Base-by-base conservation (phyloP, 140 eudicot species). In the Flaveria floridana region DNA sequence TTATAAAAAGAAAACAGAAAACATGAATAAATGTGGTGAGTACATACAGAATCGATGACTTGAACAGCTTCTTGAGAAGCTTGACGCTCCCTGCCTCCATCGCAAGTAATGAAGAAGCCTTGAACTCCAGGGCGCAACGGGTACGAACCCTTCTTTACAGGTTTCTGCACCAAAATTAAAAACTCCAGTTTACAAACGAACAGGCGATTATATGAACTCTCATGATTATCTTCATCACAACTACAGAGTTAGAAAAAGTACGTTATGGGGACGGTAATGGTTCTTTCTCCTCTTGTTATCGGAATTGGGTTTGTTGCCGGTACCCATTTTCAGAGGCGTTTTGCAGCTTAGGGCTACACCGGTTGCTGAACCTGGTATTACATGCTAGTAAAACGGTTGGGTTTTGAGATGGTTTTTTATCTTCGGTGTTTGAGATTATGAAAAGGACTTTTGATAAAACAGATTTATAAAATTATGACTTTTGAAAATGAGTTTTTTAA, bases 61-160 rank as follows among this genome's bases (percentile, higher is more conserved):
- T 85, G 81, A 67, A 93, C 84, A 39, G 98, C 97, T 88, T 93
- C 98, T 26, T 85, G 91, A 75, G 98, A 75, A 47, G 97, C 98
- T 70, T 93, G 97, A 58, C 82, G 89, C 72, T 93, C 98, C 70
- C 93, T 88, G 6, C 98, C 98, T 77, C 98, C 98, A 73, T 93
- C 98, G 72, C 98, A 93, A 16, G 98, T 93, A 16, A 93, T 93
- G 57, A 90, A 93, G 75, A 93, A 93, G 0, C 98, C 98, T 80
- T 87, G 85, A 55, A 93, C 91, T 28, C 98, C 98, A 47, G 98
- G 98, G 3, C 82, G 76, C 59, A 93, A 75, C 2, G 98, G 96
- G 83, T 88, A 86, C 21, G 84, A 82, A 19, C 96, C 96, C 81
- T 90, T 93, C 73, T 85, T 93, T 79, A 80, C 97, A 68, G 96